Percentiles rank a stretch among this genome's conserved stretches.
phyloP scores from a whole-genome alignment of 2,329 filamentous ascomycete genomes.

The Nigrospora osmanthi region DNA sequence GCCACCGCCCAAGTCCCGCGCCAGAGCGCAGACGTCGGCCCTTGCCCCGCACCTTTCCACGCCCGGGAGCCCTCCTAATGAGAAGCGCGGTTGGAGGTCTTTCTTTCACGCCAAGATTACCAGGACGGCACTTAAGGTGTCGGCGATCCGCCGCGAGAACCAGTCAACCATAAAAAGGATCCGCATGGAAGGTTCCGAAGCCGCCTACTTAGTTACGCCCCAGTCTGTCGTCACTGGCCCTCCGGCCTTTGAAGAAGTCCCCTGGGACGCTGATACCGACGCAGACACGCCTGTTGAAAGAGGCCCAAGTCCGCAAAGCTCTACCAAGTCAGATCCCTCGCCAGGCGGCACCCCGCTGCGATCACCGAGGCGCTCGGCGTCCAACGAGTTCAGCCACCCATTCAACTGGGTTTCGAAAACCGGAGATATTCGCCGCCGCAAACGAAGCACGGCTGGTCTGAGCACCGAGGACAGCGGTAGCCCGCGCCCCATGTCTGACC shows the following conservation, averaged over 20 bases:
- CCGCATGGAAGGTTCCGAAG: slow-evolving; percentile 20
- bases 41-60: slow-evolving; percentile 7
- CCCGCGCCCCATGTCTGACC: slow-evolving; percentile 47
- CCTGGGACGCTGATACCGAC: slow-evolving; percentile 7
- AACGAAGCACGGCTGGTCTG: slow-evolving; percentile 27
- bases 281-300: slow-evolving; percentile 9
- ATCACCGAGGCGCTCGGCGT: slow-evolving; percentile 44
- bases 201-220: slow-evolving; percentile 28
- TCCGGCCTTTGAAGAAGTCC: slow-evolving; percentile 5
- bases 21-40: slow-evolving; percentile 18
- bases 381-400: slow-evolving; percentile 52
- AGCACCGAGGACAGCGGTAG: slow-evolving; percentile 31
- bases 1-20: slow-evolving; percentile 22
- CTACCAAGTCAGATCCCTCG: slow-evolving; percentile 14
- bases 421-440: slow-evolving; percentile 48
- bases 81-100: slow-evolving; percentile 39
- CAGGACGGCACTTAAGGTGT: slow-evolving; percentile 9
- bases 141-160: slow-evolving; percentile 17
- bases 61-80: slow-evolving; percentile 3
- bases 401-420: slow-evolving; percentile 48
- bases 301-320: slow-evolving; percentile 15
- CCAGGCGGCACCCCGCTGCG: slow-evolving; percentile 34
- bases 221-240: slow-evolving; percentile 14
- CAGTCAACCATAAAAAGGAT: slow-evolving; percentile 18
- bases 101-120: slow-evolving; percentile 43